Percentiles rank a stretch among this genome's conserved stretches.
phyloP scores from a whole-genome alignment of 2,329 filamentous ascomycete genomes.

The Exserohilum turcica region DNA sequence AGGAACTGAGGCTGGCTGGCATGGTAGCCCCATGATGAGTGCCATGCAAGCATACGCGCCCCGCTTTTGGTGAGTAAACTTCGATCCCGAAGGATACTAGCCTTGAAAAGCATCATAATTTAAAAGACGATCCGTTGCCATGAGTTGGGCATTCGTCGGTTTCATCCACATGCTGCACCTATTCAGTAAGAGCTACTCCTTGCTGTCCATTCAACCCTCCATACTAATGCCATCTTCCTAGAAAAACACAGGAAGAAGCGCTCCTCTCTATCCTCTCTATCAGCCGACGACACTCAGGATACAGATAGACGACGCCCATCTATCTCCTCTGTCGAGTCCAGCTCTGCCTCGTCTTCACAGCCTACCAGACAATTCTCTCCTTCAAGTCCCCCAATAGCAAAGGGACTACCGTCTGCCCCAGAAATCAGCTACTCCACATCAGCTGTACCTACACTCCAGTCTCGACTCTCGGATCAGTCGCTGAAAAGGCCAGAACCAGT shows the following conservation, averaged over 20 bases:
- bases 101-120: constrained; percentile 5
- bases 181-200: constrained; percentile 18
- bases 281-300: constrained; percentile 11
- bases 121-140: constrained; percentile 9
- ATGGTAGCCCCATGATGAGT: constrained; percentile 15
- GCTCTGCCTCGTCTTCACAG: neutral
- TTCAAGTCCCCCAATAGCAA: constrained; percentile 2
- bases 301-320: constrained; percentile 10
- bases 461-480: neutral
- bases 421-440: constrained; percentile 7
- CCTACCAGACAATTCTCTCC: constrained; percentile 1
- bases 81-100: constrained; percentile 10
- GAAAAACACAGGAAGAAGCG: constrained; percentile 26
- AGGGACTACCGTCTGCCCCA: constrained; percentile 4
- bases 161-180: constrained; percentile 30
- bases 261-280: constrained; percentile 11
- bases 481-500: neutral
- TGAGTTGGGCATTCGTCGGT: constrained; percentile 1
- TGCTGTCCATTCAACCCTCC: neutral
- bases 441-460: neutral
- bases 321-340: constrained; percentile 13
- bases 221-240: constrained; percentile 12
- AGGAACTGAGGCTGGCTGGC: neutral
- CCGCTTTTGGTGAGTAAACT: constrained; percentile 20
- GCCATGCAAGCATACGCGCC: constrained; percentile 6